Percentiles rank a stretch among this genome's conserved stretches.
Conservation (phyloP, 139 green algal species). For the Chlorella ohadii region DNA sequence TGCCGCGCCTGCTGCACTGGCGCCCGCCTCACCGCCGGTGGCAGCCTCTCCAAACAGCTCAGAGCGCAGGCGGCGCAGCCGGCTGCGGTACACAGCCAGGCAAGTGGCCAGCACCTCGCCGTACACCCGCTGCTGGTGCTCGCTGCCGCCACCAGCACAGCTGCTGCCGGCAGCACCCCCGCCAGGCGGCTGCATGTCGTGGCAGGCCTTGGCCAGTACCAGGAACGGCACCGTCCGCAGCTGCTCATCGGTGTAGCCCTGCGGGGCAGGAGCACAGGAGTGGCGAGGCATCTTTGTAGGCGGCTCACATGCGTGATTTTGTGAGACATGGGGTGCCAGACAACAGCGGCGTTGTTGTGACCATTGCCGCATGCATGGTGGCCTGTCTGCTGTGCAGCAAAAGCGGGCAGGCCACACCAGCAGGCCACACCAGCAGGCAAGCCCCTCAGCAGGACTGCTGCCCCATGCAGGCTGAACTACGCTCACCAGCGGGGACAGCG, state of each 20-base stretch:
- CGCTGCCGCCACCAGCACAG: not conserved
- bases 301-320: no score
- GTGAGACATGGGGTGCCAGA: no score
- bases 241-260: slow-evolving; percentile 8
- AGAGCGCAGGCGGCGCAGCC: not conserved
- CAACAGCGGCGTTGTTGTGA: no score
- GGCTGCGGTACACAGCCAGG: not conserved
- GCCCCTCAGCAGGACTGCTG: no score
- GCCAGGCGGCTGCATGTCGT: not conserved
- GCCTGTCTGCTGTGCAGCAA: no score
- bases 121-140: not conserved
- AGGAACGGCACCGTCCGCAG: not conserved
- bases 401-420: no score
- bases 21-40: not conserved
- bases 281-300: no score
- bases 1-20: not conserved
- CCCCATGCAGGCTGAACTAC: no score
- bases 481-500: not conserved
- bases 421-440: not conserved
- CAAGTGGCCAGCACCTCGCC: not conserved
- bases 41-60: not conserved
- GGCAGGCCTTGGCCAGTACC: not conserved
- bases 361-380: no score
- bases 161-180: no score
- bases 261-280: no score